These are phyloP conservation scores for Nannizziopsis barbatae DNA, from an alignment of 2,329 filamentous ascomycete species.

Conservation along the genomic window DNA sequence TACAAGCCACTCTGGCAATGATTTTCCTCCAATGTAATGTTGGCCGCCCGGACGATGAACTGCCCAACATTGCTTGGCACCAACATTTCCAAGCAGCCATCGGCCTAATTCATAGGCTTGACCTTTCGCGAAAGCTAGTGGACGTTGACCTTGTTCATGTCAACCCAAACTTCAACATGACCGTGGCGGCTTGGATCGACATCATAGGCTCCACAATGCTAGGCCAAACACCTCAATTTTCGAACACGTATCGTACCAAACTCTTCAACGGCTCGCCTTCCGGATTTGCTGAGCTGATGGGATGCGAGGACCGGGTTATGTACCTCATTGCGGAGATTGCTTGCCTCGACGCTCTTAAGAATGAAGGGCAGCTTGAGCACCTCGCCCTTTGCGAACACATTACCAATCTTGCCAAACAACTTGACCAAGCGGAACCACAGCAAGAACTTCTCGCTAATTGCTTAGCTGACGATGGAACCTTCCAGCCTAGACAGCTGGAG, in stretches of 20 bases:
- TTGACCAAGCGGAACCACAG: constrained; percentile 65
- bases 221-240: constrained; percentile 73
- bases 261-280: constrained; percentile 56
- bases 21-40: constrained; percentile 93
- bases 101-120: constrained; percentile 72
- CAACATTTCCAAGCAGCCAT: constrained; percentile 90
- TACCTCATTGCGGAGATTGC: constrained; percentile 96
- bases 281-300: constrained; percentile 87
- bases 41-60: constrained; percentile 68
- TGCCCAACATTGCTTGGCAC: constrained; percentile 91
- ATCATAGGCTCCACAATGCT: constrained; percentile 91
- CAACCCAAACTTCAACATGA: constrained; percentile 88
- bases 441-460: constrained; percentile 50
- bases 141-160: constrained; percentile 48
- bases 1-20: constrained; percentile 83
- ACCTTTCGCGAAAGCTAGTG: constrained; percentile 59
- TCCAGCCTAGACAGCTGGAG: constrained; percentile 72
- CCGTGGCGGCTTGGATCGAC: constrained; percentile 78
- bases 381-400: constrained; percentile 82
- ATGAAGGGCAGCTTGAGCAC: constrained; percentile 65
- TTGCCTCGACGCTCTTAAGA: constrained; percentile 82
- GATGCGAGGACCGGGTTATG: constrained; percentile 94
- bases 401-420: constrained; percentile 72
- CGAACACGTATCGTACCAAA: constrained; percentile 91
- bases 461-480: constrained; percentile 48